Evolutionary conservation across 805 yeast species (phyloP), one percentile per base, ranked within the genome.

Genomic region (Teunomyces cretensis): DNA sequence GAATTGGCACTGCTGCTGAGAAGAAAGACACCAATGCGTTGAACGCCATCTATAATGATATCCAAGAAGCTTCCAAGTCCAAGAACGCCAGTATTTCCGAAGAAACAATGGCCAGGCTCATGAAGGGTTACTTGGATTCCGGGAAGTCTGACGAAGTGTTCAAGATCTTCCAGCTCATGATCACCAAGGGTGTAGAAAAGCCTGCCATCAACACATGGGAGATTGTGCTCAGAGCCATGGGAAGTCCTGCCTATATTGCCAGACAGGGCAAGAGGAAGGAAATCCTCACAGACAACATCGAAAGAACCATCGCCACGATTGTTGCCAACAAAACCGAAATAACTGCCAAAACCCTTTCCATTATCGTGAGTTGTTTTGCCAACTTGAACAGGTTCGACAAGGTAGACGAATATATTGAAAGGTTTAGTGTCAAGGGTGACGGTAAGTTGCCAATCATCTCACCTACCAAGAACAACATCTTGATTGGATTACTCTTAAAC

Each of bases 191-290:
- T 15, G 56, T 70, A 13, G 49, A 49, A 1, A 56, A 50, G 19
- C 81, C 81, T n/a, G 60, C 74, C 4, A 52, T 72, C n/a, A 52
- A 61, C 0, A 60, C 81, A 1, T 86, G 89, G 89, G 81, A 83
- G 42, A 71, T 77, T 42, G 69, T 84, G 24, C 62, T 86, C 41
- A 66, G 74, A 42, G 70, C 84, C 0, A 72, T 75, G 56, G 70
- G 74, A 7, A 66, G 61, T 47, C 66, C 74, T 3, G 47, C 50
- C 5, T 52, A 57, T 30, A 52, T 67, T 12, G 43, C 44, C 67
- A 48, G 60, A 67, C 33, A 52, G 45, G 1, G 52, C 54, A 22
- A 26, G 5, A 64, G 63, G 46, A 69, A 61, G 37, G 61, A 59
- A 37, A 42, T 38, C 13, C 48, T 55, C 15, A 43, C 39, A 9